Evolutionary conservation across 805 yeast species (phyloP), one percentile per base, ranked within the genome.

Genomic region (Myxozyma lipomycoides): DNA sequence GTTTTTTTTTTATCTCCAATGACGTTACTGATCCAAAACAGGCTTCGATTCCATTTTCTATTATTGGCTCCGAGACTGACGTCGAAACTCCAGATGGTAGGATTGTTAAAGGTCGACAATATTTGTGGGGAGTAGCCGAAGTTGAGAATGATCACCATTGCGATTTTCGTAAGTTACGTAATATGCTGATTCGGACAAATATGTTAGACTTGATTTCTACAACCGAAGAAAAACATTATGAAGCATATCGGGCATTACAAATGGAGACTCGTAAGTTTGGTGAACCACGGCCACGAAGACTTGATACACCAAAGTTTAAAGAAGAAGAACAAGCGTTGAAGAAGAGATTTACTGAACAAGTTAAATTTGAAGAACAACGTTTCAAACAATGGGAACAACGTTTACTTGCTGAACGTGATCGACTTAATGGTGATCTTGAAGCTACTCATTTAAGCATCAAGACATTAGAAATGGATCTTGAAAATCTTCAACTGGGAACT

Each of bases 331-430:
- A 87, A 68, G 84, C 90, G 30, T 77, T 93, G 66, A 88, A 93
- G 78, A 84, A 86, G 72, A 86, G 86, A 69, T 93, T 93, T 72
- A 91, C 98, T 7, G 97, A 90, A 70, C 97, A 93, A 74, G 87
- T 93, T 54, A 90, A 91, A 73, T 86, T 86, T 43, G 98, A 93
- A 73, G 98, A 93, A 66, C 95, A 88, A 64, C 80, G 98, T 67
- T 93, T 93, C 71, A 86, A 95, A 75, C 96, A 91, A 75, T 93
- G 99, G 98, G 97, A 90, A 73, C 86, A 89, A 62, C 91, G 93
- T 67, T 87, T 93, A 62, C 93, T 89, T 61, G 88, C 87, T 62
- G 97, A 93, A 73, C 85, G 96, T 73, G 86, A 89, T 70, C 81
- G 95, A 69, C 78, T 93, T 67, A 93, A 93, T 72, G 85, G 84